phyloP scores from a whole-genome alignment of 2,329 filamentous ascomycete species.

The Coleophoma cylindrospora region DNA sequence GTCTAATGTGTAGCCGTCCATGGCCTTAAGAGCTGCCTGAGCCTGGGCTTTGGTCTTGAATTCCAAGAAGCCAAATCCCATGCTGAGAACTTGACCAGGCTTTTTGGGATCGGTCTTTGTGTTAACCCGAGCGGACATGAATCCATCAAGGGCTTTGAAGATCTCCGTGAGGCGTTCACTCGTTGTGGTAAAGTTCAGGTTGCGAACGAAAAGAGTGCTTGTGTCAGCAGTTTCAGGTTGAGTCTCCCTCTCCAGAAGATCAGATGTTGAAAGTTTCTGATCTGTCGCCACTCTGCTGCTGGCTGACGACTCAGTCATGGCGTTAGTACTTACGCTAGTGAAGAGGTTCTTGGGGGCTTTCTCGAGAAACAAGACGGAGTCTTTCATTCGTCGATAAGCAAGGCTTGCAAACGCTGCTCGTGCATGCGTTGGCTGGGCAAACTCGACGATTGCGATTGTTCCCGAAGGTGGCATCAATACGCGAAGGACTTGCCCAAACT shows the following conservation, averaged over 20 bases:
- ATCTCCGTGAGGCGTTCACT: conserved; percentile 69
- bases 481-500: conserved; percentile 74
- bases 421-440: conserved; percentile 71
- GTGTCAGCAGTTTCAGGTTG: conserved; percentile 53
- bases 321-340: conserved; percentile 16
- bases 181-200: conserved; percentile 88
- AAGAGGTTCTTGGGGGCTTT: conserved; percentile 88
- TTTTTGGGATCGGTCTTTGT: conserved; percentile 92
- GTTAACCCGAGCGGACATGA: conserved; percentile 85
- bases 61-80: conserved; percentile 95
- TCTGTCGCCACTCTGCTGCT: conserved; percentile 22
- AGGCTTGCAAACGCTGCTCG: conserved; percentile 79
- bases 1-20: conserved; percentile 86
- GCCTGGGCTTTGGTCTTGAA: conserved; percentile 77
- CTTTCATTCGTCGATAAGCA: conserved; percentile 86
- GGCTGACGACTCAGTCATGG: conserved; percentile 9
- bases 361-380: conserved; percentile 87
- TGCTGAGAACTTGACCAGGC: conserved; percentile 81
- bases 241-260: conserved; percentile 58
- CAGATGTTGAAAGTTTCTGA: conserved; percentile 62
- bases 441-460: conserved; percentile 92
- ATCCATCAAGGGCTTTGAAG: conserved; percentile 80
- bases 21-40: conserved; percentile 71
- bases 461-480: conserved; percentile 90
- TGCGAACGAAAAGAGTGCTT: conserved; percentile 87